These are phyloP conservation scores for Yamadazyma dendronema DNA, from an alignment of 1,139 yeast species.

Conservation along the genomic window DNA sequence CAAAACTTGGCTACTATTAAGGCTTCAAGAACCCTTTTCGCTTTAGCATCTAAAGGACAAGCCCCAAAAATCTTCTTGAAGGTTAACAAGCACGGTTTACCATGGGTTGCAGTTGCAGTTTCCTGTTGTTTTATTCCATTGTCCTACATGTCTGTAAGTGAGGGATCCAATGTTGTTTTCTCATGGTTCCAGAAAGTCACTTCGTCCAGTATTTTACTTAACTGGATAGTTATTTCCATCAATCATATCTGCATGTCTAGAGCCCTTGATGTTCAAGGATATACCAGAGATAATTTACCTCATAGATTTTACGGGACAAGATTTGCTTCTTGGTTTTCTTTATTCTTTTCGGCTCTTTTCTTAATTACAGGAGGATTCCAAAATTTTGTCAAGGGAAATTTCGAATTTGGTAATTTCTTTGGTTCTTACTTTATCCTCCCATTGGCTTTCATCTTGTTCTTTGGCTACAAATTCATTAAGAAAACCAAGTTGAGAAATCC, in stretches of 20 bases:
- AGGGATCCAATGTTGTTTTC: constrained; percentile 49
- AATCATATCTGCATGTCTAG: constrained; percentile 35
- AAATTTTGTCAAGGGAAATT: constrained; percentile 35
- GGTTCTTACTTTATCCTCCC: constrained; percentile 40
- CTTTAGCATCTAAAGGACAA: constrained; percentile 47
- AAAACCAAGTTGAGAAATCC: constrained; percentile 25
- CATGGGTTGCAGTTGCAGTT: constrained; percentile 47
- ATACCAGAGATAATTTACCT: constrained; percentile 34
- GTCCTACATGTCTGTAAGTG: constrained; percentile 56
- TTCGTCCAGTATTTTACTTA: constrained; percentile 55
- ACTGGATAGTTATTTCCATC: constrained; percentile 42
- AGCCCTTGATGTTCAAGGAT: constrained; percentile 32
- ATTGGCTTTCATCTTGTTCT: constrained; percentile 22
- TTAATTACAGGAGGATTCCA: constrained; percentile 41
- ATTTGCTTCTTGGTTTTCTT: constrained; percentile 35
- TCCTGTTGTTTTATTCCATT: constrained; percentile 55
- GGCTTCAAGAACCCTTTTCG: constrained; percentile 50
- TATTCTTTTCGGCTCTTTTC: constrained; percentile 29
- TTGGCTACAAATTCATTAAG: constrained; percentile 28
- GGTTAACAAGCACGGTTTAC: constrained; percentile 57
- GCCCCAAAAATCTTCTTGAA: constrained; percentile 44
- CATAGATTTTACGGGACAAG: constrained; percentile 26
- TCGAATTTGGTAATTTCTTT: constrained; percentile 31
- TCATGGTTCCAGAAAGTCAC: constrained; percentile 66
- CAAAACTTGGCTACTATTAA: constrained; percentile 54